These are phyloP conservation scores for Ceratocystis papillata DNA, from an alignment of 2,329 filamentous ascomycete genomes.

Conservation along the genomic window DNA sequence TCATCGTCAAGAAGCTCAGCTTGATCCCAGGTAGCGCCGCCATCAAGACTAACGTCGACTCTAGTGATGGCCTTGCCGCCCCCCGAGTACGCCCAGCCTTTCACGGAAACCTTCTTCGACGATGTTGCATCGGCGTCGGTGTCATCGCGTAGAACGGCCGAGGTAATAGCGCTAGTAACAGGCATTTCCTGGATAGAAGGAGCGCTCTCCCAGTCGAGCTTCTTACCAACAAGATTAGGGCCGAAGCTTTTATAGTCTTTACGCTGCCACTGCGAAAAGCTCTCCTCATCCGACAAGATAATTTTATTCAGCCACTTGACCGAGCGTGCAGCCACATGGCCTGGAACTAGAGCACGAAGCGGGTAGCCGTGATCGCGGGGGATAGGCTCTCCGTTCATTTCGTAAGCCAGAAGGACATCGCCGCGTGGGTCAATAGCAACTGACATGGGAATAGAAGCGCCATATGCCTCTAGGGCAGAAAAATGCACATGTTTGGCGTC, in stretches of 20 bases:
- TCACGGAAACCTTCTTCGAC: constrained; percentile 34
- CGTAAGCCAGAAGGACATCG: constrained; percentile 56
- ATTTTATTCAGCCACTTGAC: constrained; percentile 61
- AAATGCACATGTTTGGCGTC: constrained; percentile 46
- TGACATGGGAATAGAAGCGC: constrained; percentile 49
- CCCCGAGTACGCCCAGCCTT: constrained; percentile 58
- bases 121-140: constrained; percentile 24
- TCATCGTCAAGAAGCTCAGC: constrained; percentile 46
- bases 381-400: constrained; percentile 55
- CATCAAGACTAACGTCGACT: constrained; percentile 57
- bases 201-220: constrained; percentile 52
- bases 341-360: constrained; percentile 51
- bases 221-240: constrained; percentile 42
- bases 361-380: constrained; percentile 58
- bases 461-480: constrained; percentile 49
- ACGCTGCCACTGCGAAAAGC: constrained; percentile 53
- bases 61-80: constrained; percentile 54
- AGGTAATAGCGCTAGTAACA: constrained; percentile 55
- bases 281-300: constrained; percentile 55
- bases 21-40: constrained; percentile 53
- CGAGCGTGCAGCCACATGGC: constrained; percentile 54
- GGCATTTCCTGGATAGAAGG: constrained; percentile 58
- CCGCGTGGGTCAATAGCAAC: constrained; percentile 48
- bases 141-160: constrained; percentile 28
- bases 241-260: constrained; percentile 60